Evolutionary conservation across 768 basidiomycete genomes (phyloP).

Genomic region (Rhodocollybia butyracea): DNA sequence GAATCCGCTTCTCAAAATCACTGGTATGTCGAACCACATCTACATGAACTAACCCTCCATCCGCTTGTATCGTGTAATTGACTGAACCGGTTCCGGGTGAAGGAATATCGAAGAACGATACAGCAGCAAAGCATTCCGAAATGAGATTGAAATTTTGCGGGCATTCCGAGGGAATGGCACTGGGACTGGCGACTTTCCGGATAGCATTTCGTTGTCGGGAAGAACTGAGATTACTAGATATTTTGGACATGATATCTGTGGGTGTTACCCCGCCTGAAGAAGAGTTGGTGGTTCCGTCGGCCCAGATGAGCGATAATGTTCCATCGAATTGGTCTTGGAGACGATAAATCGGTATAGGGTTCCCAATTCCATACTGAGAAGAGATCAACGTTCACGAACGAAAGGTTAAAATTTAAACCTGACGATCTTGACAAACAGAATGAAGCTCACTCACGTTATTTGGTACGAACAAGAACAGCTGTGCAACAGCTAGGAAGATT

Average conservation of each 20-base stretch:
- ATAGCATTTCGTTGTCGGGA: slow-evolving; percentile 48
- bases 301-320: slow-evolving; percentile 58
- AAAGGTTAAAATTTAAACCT: too few relatives aligned
- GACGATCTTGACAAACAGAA: neutral
- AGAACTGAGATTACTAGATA: slow-evolving; percentile 50
- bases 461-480: slow-evolving; percentile 53
- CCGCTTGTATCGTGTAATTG: slow-evolving; percentile 70
- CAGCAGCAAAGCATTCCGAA: slow-evolving; percentile 67
- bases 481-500: slow-evolving; percentile 62
- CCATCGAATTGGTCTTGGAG: slow-evolving; percentile 51
- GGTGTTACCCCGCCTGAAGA: slow-evolving; percentile 45
- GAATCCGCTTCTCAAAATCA: slow-evolving; percentile 62
- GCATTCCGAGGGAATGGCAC: slow-evolving; percentile 54
- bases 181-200: slow-evolving; percentile 40
- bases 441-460: slow-evolving; percentile 53
- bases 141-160: slow-evolving; percentile 71
- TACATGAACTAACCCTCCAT: slow-evolving; percentile 60
- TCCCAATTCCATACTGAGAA: slow-evolving; percentile 60
- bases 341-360: slow-evolving; percentile 44
- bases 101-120: slow-evolving; percentile 61
- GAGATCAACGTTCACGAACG: too few relatives aligned
- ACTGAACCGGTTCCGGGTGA: slow-evolving; percentile 30
- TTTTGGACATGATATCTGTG: slow-evolving; percentile 53
- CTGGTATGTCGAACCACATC: slow-evolving; percentile 64
- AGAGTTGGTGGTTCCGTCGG: slow-evolving; percentile 58